Evolutionary conservation across 345 rosid species (phyloP), one percentile per base, ranked within the genome.

Genomic region (Gossypium mustelinum): DNA sequence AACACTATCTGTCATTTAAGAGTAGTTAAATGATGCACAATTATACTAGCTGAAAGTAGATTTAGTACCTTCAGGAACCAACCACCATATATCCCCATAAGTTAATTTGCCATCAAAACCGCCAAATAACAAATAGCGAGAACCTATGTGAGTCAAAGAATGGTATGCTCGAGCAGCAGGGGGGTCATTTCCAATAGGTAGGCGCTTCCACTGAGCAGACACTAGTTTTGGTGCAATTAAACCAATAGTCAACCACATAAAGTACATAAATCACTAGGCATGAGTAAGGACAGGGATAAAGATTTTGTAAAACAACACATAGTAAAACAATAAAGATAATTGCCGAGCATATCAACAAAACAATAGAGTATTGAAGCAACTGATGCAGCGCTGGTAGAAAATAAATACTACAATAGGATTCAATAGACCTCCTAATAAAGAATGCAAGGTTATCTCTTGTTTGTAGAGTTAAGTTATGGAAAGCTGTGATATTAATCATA

Each of bases 111-210:
- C 99, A 88, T 95, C 97, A 62, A 89, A 90, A 74, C 99, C 98
- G 77, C 99, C 99, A 86, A 93, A 72, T 82, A 95, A 88, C 52
- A 95, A 85, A 85, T 91, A 87, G 18, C 86, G 89, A 59, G 97
- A 79, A 59, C 94, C 98, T 77, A 91, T 81, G 73, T 78, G 82
- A 75, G 88, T 86, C 89, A 95, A 76, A 47, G 97, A 77, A 84
- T 93, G 99, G 85, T 95, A 95, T 70, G 99, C 99, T 84, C 98
- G 88, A 81, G 91, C 89, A 75, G 91, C 88, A 79, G 99, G 99
- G 52, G 93, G 86, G 47, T 93, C 96, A 64, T 86, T 89, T 77
- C 82, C 85, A 75, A 83, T 80, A 13, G 86, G 86, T 78, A 93
- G 82, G 70, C 90, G 88, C 90, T 89, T 93, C 98, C 98, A 93